Evolutionary conservation across 345 rosid species (phyloP), one percentile per base, ranked within the genome.

Genomic region (Lepidium didymum): DNA sequence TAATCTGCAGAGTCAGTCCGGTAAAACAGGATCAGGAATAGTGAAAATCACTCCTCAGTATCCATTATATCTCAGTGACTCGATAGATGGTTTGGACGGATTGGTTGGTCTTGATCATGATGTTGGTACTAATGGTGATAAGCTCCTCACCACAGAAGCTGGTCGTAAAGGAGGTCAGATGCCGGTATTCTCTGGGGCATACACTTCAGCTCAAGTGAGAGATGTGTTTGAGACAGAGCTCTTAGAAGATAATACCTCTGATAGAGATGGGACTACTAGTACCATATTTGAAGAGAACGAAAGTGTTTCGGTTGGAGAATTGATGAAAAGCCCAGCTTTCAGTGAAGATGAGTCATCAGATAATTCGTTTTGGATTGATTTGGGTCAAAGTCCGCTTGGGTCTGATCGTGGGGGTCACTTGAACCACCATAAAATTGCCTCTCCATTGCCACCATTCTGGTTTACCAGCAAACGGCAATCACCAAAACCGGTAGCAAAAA

Each of bases 291-390:
- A 89, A 78, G 96, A 89, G 73, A 78, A 78, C 5, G 96, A 85
- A 78, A 89, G 86, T 61, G 71, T 85, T 73, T 89, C 92, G 3
- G 86, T 89, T 27, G 96, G 91, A 38, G 92, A 87, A 76, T 81
- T 89, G 59, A 87, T 87, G 85, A 87, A 77, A 80, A 89, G 98
- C 71, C 98, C 98, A 0, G 82, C 88, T 18, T 92, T 89, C 72
- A 92, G 96, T 10, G 98, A 92, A 77, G 92, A 92, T 77, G 98
- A 87, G 60, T 92, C 98, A 13, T 92, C 94, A 0, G 96, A 89
- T 72, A 82, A 86, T 73, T 87, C 95, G 3, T 87, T 83, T 66
- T 92, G 96, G 98, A 89, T 89, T 45, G 98, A 89, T 78, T 85
- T 92, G 76, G 98, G 98, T 53, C 98, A 92, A 77, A 84, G 89